Evolutionary conservation across 257 asterid genomes (phyloP), one percentile per base, ranked within the genome.

Genomic region (Fraxinus excelsior): DNA sequence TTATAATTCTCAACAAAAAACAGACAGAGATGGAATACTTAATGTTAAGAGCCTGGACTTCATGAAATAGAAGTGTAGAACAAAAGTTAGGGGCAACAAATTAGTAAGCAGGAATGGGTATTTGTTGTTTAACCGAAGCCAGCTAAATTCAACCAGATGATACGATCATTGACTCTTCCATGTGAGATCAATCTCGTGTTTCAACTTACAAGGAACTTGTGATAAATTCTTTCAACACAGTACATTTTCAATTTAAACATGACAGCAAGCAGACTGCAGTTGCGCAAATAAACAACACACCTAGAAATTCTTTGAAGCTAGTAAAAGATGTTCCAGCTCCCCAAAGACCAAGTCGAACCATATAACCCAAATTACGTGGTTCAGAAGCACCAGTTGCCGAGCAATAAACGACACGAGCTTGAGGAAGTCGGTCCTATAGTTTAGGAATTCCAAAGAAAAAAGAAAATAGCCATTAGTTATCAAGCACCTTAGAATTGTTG

Each of bases 361-460:
- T 96, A 78, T 96, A 96, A 62, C 97, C 99, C 97, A 96, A 82
- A 80, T 96, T 96, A 42, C 99, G 97, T 26, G 99, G 99, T 80
- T 96, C 99, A 77, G 99, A 93, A 81, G 99, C 98, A 84, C 99
- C 99, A 84, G 99, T 96, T 74, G 99, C 99, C 34, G 99, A 96
- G 87, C 99, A 96, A 82, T 96, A 96, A 73, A 91, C 78, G 66
- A 96, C 89, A 67, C 99, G 99, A 86, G 99, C 97, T 83, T 91
- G 90, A 82, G 98, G 98, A 87, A 96, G 99, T 71, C 83, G 92
- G 81, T 91, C 99, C 99, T 96, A 90, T 84, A 86, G 76, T 74
- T 70, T 64, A 82, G 65, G 38, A 83, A 83, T 77, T 74, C 80
- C 81, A 75, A 79, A 67, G 71, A 74, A 76, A 79, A 7, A 34